Percentiles rank a stretch among this genome's conserved stretches.
phyloP scores from a whole-genome alignment of 2,329 filamentous ascomycete genomes.

The Cladosporium cucumerinum region DNA sequence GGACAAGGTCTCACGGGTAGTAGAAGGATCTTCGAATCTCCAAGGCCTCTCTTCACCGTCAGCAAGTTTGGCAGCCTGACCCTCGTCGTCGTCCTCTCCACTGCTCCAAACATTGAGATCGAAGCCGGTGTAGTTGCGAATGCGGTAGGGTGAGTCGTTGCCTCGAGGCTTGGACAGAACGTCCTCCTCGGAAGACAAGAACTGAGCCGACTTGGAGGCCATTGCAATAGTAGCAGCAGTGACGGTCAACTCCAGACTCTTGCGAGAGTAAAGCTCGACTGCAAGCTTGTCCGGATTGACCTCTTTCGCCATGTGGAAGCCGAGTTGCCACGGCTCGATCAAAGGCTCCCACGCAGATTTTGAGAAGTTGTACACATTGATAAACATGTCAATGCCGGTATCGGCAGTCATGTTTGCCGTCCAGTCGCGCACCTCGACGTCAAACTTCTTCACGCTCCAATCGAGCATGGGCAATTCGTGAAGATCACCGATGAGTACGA shows the following conservation, averaged over 20 bases:
- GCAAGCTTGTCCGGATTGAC: constrained; percentile 71
- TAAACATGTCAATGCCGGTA: constrained; percentile 85
- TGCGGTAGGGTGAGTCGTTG: constrained; percentile 85
- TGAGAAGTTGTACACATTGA: constrained; percentile 98
- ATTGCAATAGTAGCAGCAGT: constrained; percentile 92
- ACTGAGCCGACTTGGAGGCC: constrained; percentile 87
- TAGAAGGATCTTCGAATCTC: constrained; percentile 95
- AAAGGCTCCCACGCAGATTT: constrained; percentile 98
- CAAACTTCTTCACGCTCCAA: constrained; percentile 87
- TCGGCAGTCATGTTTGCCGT: constrained; percentile 82
- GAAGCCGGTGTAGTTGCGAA: constrained; percentile 95
- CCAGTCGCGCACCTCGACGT: constrained; percentile 83
- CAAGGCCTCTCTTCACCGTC: constrained; percentile 92
- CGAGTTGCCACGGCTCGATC: constrained; percentile 94
- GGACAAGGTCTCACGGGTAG: constrained; percentile 88
- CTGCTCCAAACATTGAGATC: constrained; percentile 81
- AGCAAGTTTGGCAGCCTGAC: constrained; percentile 70
- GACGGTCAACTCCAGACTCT: constrained; percentile 84
- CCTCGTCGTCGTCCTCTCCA: constrained; percentile 64
- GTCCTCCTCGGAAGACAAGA: constrained; percentile 83
- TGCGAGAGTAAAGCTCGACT: constrained; percentile 82
- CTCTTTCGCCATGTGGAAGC: constrained; percentile 80
- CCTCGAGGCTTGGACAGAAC: constrained; percentile 90
- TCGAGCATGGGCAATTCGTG: constrained; percentile 96
- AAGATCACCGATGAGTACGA: constrained; percentile 90